Conservation (phyloP, 1,284 basidiomycete genomes). For the Leucoagaricus sp. region DNA sequence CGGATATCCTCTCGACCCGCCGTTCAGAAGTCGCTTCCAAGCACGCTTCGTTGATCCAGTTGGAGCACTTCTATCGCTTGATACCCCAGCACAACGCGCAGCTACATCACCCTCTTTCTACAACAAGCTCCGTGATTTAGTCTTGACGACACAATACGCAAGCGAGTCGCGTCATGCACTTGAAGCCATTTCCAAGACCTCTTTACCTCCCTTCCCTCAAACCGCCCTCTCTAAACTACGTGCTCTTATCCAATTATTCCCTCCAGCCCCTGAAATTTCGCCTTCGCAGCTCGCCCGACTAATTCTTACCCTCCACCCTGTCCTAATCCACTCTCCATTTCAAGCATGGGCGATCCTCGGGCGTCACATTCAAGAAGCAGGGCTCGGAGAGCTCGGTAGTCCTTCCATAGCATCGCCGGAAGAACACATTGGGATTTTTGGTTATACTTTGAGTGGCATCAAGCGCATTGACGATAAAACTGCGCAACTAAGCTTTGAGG, state of each 20-base stretch:
- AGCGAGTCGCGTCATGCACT: constrained; percentile 55
- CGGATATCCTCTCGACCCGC: constrained; percentile 67
- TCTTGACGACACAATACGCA: constrained; percentile 61
- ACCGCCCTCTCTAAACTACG: constrained; percentile 56
- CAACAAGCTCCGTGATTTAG: constrained; percentile 51
- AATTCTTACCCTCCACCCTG: constrained; percentile 56
- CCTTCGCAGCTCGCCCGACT: constrained; percentile 53
- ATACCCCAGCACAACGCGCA: constrained; percentile 14
- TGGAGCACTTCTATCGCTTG: constrained; percentile 52
- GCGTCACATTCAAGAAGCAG: constrained; percentile 52
- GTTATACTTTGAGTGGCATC: constrained; percentile 47
- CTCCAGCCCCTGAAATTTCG: constrained; percentile 41
- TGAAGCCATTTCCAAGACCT: constrained; percentile 49
- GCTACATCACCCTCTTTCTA: constrained; percentile 29
- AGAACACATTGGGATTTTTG: constrained; percentile 51
- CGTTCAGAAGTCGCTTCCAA: constrained; percentile 69
- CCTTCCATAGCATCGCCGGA: constrained; percentile 40
- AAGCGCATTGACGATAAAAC: constrained; percentile 39
- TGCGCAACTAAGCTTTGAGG: constrained; percentile 45
- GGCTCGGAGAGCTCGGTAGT: constrained; percentile 53
- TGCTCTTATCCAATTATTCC: constrained; percentile 46
- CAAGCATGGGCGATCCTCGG: constrained; percentile 63
- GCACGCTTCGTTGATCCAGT: constrained; percentile 66
- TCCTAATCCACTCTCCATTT: constrained; percentile 52
- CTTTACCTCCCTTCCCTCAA: constrained; percentile 62